Percentiles rank a stretch among this genome's conserved stretches.
phyloP scores from a whole-genome alignment of 129 eudicot genomes.

The Helichrysum umbraculigerum region DNA sequence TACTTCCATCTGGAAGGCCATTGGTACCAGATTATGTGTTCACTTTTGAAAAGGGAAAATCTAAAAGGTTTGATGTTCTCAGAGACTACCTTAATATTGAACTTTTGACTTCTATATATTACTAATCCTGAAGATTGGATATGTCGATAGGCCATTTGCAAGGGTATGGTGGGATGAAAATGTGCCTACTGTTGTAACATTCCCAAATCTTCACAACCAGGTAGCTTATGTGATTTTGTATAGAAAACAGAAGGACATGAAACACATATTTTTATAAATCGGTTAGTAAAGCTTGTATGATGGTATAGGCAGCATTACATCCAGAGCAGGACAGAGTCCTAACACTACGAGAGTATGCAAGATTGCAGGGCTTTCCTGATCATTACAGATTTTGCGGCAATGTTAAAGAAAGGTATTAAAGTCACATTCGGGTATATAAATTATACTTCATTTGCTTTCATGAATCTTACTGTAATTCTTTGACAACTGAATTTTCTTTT shows the following conservation, averaged over 20 bases:
- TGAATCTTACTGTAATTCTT: background rate
- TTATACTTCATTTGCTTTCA: background rate
- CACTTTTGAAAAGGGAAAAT: conserved; percentile 77
- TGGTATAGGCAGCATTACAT: conserved; percentile 59
- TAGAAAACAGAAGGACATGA: background rate
- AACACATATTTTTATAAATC: background rate
- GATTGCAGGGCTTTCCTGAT: conserved; percentile 95
- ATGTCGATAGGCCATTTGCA: conserved; percentile 65
- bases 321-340: conserved; percentile 93
- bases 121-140: conserved; percentile 11
- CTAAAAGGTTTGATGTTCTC: conserved; percentile 49
- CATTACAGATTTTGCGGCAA: conserved; percentile 78
- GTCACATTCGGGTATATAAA: background rate
- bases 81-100: background rate
- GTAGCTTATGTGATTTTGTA: conserved; percentile 33
- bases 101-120: background rate
- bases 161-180: conserved; percentile 99
- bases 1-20: conserved; percentile 78
- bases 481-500: background rate
- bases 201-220: conserved; percentile 57
- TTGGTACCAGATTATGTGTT: conserved; percentile 68
- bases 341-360: conserved; percentile 84
- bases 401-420: conserved; percentile 67
- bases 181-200: conserved; percentile 68
- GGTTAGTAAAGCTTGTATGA: conserved; percentile 4